A percentile compares a stretch with the other conserved stretches of the same genome.
Conservation (phyloP, 192 early-diverging fungal species). For the Podila epicladia region DNA sequence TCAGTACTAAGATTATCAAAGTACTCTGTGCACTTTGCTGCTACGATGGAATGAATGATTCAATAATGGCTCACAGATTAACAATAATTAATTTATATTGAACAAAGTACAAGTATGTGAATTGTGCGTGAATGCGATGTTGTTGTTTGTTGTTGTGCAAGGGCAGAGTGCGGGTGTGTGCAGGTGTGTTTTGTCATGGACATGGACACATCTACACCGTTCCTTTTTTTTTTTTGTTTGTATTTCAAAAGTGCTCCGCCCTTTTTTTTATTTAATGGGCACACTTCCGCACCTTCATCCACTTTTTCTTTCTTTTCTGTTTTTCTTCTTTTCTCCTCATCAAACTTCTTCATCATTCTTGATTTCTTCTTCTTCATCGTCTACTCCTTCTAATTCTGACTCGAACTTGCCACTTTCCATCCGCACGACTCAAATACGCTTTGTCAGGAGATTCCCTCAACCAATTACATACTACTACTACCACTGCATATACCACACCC, state of each 20-base stretch:
- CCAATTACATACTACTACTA: not conserved
- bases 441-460: not conserved
- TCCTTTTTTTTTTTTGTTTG: not conserved
- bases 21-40: too few species aligned
- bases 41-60: too few species aligned
- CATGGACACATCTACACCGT: not conserved
- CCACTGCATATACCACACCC: not conserved
- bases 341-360: not conserved
- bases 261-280: not conserved
- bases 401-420: not conserved
- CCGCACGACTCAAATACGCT: not conserved
- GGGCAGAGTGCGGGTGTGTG: too few species aligned
- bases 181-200: too few species aligned
- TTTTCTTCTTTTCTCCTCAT: not conserved
- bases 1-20: too few species aligned
- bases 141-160: too few species aligned
- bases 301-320: not conserved
- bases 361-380: not conserved
- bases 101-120: too few species aligned
- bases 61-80: too few species aligned
- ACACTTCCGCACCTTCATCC: not conserved
- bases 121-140: too few species aligned
- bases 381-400: not conserved
- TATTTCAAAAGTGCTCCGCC: not conserved
- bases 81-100: too few species aligned